phyloP scores from a whole-genome alignment of 192 early-diverging fungal species.

The Dissophora ornata region DNA sequence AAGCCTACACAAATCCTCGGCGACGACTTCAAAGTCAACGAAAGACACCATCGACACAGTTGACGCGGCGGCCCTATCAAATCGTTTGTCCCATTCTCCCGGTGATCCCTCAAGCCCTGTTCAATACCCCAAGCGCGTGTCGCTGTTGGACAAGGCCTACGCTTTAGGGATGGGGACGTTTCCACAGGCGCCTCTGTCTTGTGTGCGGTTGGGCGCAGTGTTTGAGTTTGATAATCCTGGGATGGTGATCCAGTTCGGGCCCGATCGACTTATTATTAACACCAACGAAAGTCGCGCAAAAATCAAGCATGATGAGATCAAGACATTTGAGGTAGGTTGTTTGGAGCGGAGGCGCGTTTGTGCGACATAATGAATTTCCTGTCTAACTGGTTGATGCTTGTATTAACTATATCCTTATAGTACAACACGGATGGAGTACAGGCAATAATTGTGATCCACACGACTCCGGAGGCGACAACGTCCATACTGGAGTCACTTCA shows the following conservation, averaged over 20 bases:
- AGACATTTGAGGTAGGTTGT: conserved; percentile 30
- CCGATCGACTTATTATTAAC: conserved; percentile 27
- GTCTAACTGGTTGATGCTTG: not conserved
- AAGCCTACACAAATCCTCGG: too few species aligned
- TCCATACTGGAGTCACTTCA: conserved; percentile 17
- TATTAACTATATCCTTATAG: conserved; percentile 1
- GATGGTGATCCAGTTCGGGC: conserved; percentile 36
- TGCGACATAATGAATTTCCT: too few species aligned
- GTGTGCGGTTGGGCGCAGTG: conserved; percentile 1
- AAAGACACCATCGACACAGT: too few species aligned
- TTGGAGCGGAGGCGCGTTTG: not conserved
- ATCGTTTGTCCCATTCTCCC: too few species aligned
- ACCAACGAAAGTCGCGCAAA: conserved; percentile 20
- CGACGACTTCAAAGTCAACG: not conserved
- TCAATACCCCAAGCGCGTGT: too few species aligned
- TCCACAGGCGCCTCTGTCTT: conserved; percentile 13
- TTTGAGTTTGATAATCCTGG: not conserved
- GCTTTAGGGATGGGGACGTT: conserved; percentile 29
- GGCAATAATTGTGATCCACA: conserved; percentile 9
- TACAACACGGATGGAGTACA: conserved; percentile 1
- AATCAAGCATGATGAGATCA: conserved; percentile 20
- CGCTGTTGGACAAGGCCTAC: conserved; percentile 15
- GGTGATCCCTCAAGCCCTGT: too few species aligned
- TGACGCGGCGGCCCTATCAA: too few species aligned
- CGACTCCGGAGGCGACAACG: not conserved